Evolutionary conservation across 2,329 filamentous ascomycete genomes (phyloP).

Genomic region (Aspergillus proliferans): DNA sequence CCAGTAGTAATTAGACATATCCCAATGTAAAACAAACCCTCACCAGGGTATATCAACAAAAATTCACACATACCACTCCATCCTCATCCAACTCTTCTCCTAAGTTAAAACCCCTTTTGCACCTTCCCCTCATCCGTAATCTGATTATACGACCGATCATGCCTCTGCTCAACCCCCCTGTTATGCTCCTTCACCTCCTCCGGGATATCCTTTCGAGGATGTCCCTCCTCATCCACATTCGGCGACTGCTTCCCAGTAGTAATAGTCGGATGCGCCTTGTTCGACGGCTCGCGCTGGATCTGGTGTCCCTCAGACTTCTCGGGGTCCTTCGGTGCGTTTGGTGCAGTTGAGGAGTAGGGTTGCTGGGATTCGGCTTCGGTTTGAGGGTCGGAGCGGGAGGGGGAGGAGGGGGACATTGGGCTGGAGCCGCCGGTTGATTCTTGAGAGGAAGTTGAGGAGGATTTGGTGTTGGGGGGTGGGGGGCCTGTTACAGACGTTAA

Average conservation of each 20-base stretch:
- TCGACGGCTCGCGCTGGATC: constrained; percentile 22
- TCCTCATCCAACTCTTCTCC: too few species aligned
- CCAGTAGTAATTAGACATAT: too few species aligned
- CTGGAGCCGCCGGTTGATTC: not conserved
- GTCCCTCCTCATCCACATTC: constrained; percentile 24
- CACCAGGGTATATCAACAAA: too few species aligned
- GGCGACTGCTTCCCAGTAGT: constrained; percentile 23
- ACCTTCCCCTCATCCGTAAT: constrained; percentile 20
- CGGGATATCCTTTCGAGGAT: constrained; percentile 19
- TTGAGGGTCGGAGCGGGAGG: not conserved
- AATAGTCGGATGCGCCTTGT: constrained; percentile 30
- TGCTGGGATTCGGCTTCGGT: not conserved
- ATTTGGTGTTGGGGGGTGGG: constrained; percentile 13
- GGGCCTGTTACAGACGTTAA: constrained; percentile 11
- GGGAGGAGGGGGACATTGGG: constrained; percentile 1
- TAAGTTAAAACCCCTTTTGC: constrained; percentile 9
- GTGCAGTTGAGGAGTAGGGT: not conserved
- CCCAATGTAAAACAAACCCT: too few species aligned
- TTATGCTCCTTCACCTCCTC: constrained; percentile 33
- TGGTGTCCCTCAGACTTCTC: not conserved
- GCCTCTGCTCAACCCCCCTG: constrained; percentile 24
- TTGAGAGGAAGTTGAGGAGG: constrained; percentile 1
- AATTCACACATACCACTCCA: too few species aligned
- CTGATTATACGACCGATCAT: constrained; percentile 29
- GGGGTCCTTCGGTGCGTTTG: constrained; percentile 2